phyloP scores from a whole-genome alignment of 495 filamentous ascomycete species.

The Eremomyces bilateralis region DNA sequence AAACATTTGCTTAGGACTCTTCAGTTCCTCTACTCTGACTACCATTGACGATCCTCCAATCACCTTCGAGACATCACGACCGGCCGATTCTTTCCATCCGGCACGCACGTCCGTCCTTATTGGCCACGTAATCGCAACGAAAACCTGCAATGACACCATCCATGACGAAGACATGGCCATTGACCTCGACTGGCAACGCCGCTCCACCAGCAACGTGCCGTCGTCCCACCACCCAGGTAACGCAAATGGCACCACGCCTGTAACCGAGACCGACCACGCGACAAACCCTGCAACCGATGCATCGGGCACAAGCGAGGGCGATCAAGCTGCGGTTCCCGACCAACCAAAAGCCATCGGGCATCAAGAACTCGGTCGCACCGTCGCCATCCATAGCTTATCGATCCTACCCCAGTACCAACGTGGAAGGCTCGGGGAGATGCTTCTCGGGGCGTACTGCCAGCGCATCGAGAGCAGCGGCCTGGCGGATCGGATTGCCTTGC shows the following conservation, averaged over 20 bases:
- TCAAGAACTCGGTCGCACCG: slow-evolving; percentile 46
- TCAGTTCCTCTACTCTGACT: slow-evolving; percentile 28
- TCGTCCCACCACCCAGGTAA: too few relatives aligned
- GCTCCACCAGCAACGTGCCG: too few relatives aligned
- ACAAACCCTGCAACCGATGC: too few relatives aligned
- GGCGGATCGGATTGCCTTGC: slow-evolving; percentile 51
- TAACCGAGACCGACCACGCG: too few relatives aligned
- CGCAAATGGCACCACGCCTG: too few relatives aligned
- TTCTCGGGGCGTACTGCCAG: slow-evolving; percentile 58
- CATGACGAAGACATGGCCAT: slow-evolving; percentile 61
- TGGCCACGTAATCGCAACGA: slow-evolving; percentile 62
- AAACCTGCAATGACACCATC: slow-evolving; percentile 33
- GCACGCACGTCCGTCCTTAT: slow-evolving; percentile 41
- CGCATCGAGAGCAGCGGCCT: slow-evolving; percentile 41
- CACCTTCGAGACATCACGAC: slow-evolving; percentile 20
- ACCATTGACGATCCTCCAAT: slow-evolving; percentile 24
- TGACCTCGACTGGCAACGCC: too few relatives aligned
- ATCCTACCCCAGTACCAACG: slow-evolving; percentile 56
- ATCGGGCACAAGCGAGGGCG: background rate
- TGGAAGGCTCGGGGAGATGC: slow-evolving; percentile 48
- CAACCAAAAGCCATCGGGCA: slow-evolving; percentile 29
- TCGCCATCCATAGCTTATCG: slow-evolving; percentile 65
- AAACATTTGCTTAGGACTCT: slow-evolving; percentile 66
- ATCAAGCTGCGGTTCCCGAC: background rate
- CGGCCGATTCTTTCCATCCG: slow-evolving; percentile 27